These are phyloP conservation scores for Paecilomyces variotii DNA, from an alignment of 2,329 filamentous ascomycete species.

Conservation along the genomic window DNA sequence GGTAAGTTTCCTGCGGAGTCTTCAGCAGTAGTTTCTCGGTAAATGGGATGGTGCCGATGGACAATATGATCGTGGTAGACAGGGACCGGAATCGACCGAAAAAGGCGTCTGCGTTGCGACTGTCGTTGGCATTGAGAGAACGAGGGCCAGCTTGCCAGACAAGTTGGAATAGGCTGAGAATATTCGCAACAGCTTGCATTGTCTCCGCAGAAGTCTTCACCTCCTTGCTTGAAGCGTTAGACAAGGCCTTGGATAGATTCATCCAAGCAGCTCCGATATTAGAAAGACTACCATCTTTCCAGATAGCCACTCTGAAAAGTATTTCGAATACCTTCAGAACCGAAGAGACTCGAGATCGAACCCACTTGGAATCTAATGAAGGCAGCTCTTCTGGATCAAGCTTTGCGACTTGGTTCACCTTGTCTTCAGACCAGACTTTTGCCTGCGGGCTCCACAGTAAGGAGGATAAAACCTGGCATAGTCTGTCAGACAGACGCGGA, in stretches of 20 bases:
- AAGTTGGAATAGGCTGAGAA: conserved; percentile 60
- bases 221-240: conserved; percentile 65
- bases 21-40: conserved; percentile 42
- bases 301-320: conserved; percentile 44
- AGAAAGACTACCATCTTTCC: conserved; percentile 33
- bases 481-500: conserved; percentile 49
- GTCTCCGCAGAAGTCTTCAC: conserved; percentile 82
- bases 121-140: conserved; percentile 23
- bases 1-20: conserved; percentile 50
- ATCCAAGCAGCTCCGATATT: conserved; percentile 52
- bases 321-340: conserved; percentile 57
- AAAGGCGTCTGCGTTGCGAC: conserved; percentile 28
- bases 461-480: conserved; percentile 63
- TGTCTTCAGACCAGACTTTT: conserved; percentile 66
- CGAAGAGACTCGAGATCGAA: conserved; percentile 60
- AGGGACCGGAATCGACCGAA: conserved; percentile 46
- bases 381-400: conserved; percentile 69
- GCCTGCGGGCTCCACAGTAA: conserved; percentile 47
- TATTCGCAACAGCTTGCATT: conserved; percentile 65
- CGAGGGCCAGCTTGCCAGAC: conserved; percentile 56
- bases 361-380: conserved; percentile 76
- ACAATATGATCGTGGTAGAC: conserved; percentile 41
- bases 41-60: conserved; percentile 43
- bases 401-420: conserved; percentile 54
- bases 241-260: conserved; percentile 54